Percentiles rank a stretch among this genome's conserved stretches.
Conservation (phyloP, 2,329 filamentous ascomycete species). For the Fusarium sulawesiense region DNA sequence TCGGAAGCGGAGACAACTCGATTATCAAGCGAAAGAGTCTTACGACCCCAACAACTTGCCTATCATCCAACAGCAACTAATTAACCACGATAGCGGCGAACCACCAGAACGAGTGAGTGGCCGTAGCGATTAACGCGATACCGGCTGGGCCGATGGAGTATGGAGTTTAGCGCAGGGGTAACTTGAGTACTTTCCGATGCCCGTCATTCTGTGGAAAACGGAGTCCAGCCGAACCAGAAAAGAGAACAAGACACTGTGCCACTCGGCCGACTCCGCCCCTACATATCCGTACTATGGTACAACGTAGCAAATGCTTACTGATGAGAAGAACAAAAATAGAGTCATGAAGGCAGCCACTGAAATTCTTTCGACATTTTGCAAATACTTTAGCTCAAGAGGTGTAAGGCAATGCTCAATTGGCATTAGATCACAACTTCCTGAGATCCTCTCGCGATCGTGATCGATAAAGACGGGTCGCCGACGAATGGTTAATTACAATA, state of each 20-base stretch:
- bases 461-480: slow-evolving; percentile 7
- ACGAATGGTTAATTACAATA: background rate
- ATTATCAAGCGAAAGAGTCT: slow-evolving; percentile 19
- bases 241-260: slow-evolving; percentile 36
- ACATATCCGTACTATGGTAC: background rate
- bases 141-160: slow-evolving; percentile 36
- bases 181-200: slow-evolving; percentile 17
- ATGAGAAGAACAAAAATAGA: slow-evolving; percentile 17
- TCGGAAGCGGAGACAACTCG: slow-evolving; percentile 5
- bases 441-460: slow-evolving; percentile 9
- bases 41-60: slow-evolving; percentile 14
- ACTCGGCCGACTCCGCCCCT: slow-evolving; percentile 38
- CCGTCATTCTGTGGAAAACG: slow-evolving; percentile 28
- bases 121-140: slow-evolving; percentile 34
- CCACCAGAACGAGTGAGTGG: slow-evolving; percentile 10
- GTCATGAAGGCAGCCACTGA: slow-evolving; percentile 18
- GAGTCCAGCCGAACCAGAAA: slow-evolving; percentile 21
- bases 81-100: slow-evolving; percentile 30
- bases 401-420: background rate
- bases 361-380: background rate
- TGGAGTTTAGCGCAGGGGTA: slow-evolving; percentile 40
- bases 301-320: slow-evolving; percentile 24
- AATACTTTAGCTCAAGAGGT: background rate
- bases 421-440: background rate
- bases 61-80: slow-evolving; percentile 29